These are phyloP conservation scores for Dactylellina leptospora DNA, from an alignment of 2,329 filamentous ascomycete species.

Conservation along the genomic window DNA sequence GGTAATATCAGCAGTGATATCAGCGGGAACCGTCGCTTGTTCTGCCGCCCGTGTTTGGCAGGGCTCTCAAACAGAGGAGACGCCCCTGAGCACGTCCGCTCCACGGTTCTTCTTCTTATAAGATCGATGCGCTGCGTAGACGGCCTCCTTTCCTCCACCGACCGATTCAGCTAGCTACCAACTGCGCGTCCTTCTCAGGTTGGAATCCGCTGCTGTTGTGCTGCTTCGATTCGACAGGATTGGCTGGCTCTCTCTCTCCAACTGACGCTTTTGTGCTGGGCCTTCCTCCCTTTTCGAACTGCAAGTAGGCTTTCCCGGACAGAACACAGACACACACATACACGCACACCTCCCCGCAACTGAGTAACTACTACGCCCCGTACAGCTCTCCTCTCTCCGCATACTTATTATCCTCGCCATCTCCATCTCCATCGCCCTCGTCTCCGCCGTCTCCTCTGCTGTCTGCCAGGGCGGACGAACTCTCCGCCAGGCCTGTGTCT, in stretches of 20 bases:
- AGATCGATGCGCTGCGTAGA: no score
- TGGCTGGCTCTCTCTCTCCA: not conserved
- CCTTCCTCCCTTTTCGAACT: not conserved
- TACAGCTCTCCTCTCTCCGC: conserved; percentile 13
- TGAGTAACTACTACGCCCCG: no score
- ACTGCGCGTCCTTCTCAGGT: no score
- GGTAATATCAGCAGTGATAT: no score
- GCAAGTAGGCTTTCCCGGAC: conserved; percentile 8
- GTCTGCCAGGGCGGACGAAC: not conserved
- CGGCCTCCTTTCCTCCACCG: no score
- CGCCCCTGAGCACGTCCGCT: no score
- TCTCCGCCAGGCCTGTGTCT: conserved; percentile 1
- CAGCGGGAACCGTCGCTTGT: no score
- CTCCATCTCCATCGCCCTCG: not conserved
- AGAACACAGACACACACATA: not conserved
- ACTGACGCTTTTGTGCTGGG: conserved; percentile 1
- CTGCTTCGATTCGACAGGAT: no score
- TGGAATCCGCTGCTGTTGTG: no score
- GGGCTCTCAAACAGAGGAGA: conserved; percentile 8
- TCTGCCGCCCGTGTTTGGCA: conserved; percentile 7
- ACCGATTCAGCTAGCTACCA: not conserved
- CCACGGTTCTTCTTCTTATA: no score
- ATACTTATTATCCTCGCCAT: not conserved
- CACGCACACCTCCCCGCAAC: conserved; percentile 40
- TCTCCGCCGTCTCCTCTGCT: not conserved